A percentile compares a stretch with the other conserved stretches of the same genome.
Evolutionary conservation across 371 early-diverging fungal species (phyloP).

Genomic region (Choanephora cucurbitarum): DNA sequence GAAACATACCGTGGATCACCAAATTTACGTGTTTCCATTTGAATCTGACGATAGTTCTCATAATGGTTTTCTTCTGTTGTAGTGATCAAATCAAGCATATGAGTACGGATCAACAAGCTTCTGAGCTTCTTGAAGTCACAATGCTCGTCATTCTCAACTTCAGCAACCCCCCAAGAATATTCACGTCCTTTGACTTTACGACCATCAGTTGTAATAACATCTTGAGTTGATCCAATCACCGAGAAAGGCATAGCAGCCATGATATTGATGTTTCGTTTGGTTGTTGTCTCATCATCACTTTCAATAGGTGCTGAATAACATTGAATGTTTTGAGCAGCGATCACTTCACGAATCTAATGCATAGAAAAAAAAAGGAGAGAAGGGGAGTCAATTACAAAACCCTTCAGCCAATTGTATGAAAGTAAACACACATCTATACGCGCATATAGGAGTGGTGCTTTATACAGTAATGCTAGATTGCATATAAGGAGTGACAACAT

Average conservation of each 20-base stretch:
- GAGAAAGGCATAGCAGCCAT: conserved; percentile 94
- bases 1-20: conserved; percentile 75
- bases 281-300: conserved; percentile 80
- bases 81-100: conserved; percentile 91
- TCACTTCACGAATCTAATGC: conserved; percentile 68
- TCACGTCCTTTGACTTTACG: conserved; percentile 82
- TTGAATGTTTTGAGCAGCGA: conserved; percentile 74
- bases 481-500: conserved; percentile 11
- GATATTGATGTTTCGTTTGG: conserved; percentile 76
- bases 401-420: too few species aligned
- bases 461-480: neutral
- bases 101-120: conserved; percentile 85
- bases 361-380: conserved; percentile 1
- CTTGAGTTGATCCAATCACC: conserved; percentile 87
- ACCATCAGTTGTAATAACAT: conserved; percentile 74
- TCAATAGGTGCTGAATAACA: conserved; percentile 78
- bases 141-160: conserved; percentile 87
- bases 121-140: conserved; percentile 95
- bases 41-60: conserved; percentile 81
- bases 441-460: too few species aligned
- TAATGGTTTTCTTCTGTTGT: conserved; percentile 91
- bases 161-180: conserved; percentile 93
- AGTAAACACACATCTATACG: too few species aligned
- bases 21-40: conserved; percentile 82
- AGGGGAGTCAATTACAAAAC: neutral